A percentile compares a stretch with the other conserved stretches of the same genome.
Conservation (phyloP, 257 asterid genomes). For the Solanum bukasovii region DNA sequence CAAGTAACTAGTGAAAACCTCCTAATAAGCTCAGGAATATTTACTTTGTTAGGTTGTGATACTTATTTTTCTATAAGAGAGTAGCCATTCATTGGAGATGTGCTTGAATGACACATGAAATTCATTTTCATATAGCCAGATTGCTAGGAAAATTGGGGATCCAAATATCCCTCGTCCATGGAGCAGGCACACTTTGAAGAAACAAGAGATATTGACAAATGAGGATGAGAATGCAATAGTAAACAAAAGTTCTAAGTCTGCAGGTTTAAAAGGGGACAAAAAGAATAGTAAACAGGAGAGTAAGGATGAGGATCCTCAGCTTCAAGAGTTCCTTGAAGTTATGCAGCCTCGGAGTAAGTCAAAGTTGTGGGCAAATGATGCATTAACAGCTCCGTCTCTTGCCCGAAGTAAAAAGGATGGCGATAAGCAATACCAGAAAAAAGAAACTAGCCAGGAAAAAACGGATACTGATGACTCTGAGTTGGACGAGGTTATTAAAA, state of each 20-base stretch:
- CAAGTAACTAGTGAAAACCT: background rate
- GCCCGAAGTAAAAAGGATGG: slow-evolving; percentile 16
- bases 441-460: slow-evolving; percentile 13
- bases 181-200: slow-evolving; percentile 72
- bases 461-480: slow-evolving; percentile 11
- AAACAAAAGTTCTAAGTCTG: slow-evolving; percentile 19
- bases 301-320: slow-evolving; percentile 53
- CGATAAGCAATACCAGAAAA: slow-evolving; percentile 14
- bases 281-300: slow-evolving; percentile 31
- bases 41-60: background rate
- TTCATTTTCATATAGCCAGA: slow-evolving; percentile 37
- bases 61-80: background rate
- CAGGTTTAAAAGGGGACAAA: slow-evolving; percentile 23
- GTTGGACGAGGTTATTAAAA: slow-evolving; percentile 20
- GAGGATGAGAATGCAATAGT: slow-evolving; percentile 21
- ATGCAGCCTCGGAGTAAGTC: slow-evolving; percentile 78
- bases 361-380: slow-evolving; percentile 91
- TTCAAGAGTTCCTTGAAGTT: slow-evolving; percentile 78
- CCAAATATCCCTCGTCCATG: slow-evolving; percentile 85
- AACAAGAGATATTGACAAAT: slow-evolving; percentile 28
- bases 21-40: background rate
- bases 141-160: slow-evolving; percentile 88
- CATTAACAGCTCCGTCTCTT: slow-evolving; percentile 40
- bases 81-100: background rate
- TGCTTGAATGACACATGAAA: slow-evolving; percentile 4